A percentile compares a stretch with the other conserved stretches of the same genome.
These are phyloP conservation scores for Chrysosphaeria jannelii DNA, from an alignment of 2,329 filamentous ascomycete genomes.

Conservation along the genomic window DNA sequence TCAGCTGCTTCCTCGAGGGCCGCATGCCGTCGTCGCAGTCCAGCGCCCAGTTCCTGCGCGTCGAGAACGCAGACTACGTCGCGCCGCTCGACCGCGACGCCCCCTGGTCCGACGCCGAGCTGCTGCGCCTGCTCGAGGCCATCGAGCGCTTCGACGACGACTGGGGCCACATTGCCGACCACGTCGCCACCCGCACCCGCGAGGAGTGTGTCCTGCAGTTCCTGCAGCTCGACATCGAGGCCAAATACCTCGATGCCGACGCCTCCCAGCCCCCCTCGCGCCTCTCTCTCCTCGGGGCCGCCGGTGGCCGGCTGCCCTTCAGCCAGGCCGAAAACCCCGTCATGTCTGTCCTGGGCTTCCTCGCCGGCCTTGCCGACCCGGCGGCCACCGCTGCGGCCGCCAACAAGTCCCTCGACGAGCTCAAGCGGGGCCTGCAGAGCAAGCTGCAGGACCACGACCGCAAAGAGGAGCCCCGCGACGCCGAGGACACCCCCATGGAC, in stretches of 20 bases:
- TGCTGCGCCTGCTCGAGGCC: constrained; percentile 66
- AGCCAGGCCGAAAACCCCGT: constrained; percentile 86
- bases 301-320: constrained; percentile 62
- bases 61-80: constrained; percentile 66
- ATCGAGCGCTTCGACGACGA: constrained; percentile 86
- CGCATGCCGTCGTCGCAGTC: constrained; percentile 55
- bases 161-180: constrained; percentile 76
- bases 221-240: constrained; percentile 84
- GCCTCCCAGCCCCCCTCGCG: constrained; percentile 18
- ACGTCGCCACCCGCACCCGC: constrained; percentile 68
- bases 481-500: constrained; percentile 36
- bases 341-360: constrained; percentile 82
- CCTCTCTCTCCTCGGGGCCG: constrained; percentile 35
- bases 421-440: constrained; percentile 50
- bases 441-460: constrained; percentile 25
- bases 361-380: constrained; percentile 73
- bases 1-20: constrained; percentile 64
- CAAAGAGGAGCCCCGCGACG: constrained; percentile 24
- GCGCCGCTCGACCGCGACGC: constrained; percentile 55
- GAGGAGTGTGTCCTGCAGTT: constrained; percentile 97
- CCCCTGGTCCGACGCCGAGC: constrained; percentile 74
- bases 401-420: constrained; percentile 59
- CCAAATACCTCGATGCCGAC: constrained; percentile 77
- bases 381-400: constrained; percentile 73
- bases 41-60: constrained; percentile 55